Base-by-base conservation (phyloP, 75 land plant species). In the Picea sitchensis region DNA sequence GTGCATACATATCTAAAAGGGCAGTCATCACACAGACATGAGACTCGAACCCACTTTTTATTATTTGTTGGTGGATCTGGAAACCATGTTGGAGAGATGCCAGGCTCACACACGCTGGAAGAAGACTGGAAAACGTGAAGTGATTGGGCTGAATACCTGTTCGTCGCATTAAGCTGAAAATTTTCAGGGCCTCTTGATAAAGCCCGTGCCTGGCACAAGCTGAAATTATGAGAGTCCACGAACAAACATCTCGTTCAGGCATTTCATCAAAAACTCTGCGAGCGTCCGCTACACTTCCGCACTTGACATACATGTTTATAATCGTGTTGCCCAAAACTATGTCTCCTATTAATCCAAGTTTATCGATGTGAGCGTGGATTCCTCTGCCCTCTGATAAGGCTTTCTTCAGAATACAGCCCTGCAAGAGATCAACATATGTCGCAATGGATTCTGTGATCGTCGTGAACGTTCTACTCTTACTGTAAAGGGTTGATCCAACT, bases 1-100 rank as follows among this genome's bases (percentile, higher is more conserved):
- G 92, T 15, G 86, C 82, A 88, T 92, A 94, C 65, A 86, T 82
- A 77, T 90, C 94, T 65, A 92, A 61, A 36, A 94, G 76, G 4
- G 92, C 69, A 80, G 87, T 88, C 44, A 86, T 32, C 20, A 93
- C 82, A 38, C 83, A 15, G 7, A 62, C 73, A 71, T 90, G 90
- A 5, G 65, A 59, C 68, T 85, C 84, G 56, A 76, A 72, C 3
- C 82, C 82, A 20, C 56, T 77, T 58, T 82, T 73, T 32, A 81
- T 51, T 7, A 86, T 65, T 63, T 83, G 83, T 41, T 77, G 75
- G 63, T 90, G 90, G 11, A 90, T 61, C n/a, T 76, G 17, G 73
- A 75, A 82, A 18, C 90, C 96, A 68, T 63, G 73, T 4, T 87
- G 73, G 58, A 90, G 61, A 17, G 81, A 58, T 1, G 87, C 87